Evolutionary conservation across 2,329 filamentous ascomycete species (phyloP).

Genomic region (Colletotrichum sublineola): DNA sequence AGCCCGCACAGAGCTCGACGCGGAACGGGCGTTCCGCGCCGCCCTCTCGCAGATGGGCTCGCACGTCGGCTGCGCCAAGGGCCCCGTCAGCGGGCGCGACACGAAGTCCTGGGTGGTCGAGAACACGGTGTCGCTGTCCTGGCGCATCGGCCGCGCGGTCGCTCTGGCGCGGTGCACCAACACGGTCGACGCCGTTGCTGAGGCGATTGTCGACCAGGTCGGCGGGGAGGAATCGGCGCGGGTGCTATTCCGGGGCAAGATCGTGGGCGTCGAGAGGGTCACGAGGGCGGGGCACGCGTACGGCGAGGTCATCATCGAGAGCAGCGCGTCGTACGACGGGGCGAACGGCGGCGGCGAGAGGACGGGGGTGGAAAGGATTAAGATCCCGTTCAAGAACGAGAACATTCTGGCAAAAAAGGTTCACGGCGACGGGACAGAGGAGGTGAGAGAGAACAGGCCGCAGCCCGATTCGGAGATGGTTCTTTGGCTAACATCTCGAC

Average conservation of each 20-base stretch:
- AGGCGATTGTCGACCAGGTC: slow-evolving; percentile 69
- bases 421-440: slow-evolving; percentile 46
- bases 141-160: slow-evolving; percentile 60
- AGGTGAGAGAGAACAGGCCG: slow-evolving; percentile 44
- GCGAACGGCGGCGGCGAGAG: not conserved
- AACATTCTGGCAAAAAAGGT: slow-evolving; percentile 72
- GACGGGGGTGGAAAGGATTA: slow-evolving; percentile 59
- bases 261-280: slow-evolving; percentile 69
- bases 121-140: slow-evolving; percentile 52
- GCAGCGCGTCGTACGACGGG: slow-evolving; percentile 45
- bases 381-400: slow-evolving; percentile 81
- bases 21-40: slow-evolving; percentile 64
- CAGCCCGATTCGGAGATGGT: not conserved
- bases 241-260: slow-evolving; percentile 73
- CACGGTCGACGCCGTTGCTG: slow-evolving; percentile 65
- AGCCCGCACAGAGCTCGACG: slow-evolving; percentile 60
- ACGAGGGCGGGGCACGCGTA: slow-evolving; percentile 70
- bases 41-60: slow-evolving; percentile 68
- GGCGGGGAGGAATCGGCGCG: slow-evolving; percentile 66
- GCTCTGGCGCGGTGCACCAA: slow-evolving; percentile 44
- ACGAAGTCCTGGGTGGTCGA: slow-evolving; percentile 65
- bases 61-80: slow-evolving; percentile 62
- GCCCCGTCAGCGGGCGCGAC: slow-evolving; percentile 62
- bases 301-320: slow-evolving; percentile 70
- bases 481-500: slow-evolving; percentile 40